phyloP scores from a whole-genome alignment of 1,139 yeast genomes.

The Hyphopichia khmerensis region DNA sequence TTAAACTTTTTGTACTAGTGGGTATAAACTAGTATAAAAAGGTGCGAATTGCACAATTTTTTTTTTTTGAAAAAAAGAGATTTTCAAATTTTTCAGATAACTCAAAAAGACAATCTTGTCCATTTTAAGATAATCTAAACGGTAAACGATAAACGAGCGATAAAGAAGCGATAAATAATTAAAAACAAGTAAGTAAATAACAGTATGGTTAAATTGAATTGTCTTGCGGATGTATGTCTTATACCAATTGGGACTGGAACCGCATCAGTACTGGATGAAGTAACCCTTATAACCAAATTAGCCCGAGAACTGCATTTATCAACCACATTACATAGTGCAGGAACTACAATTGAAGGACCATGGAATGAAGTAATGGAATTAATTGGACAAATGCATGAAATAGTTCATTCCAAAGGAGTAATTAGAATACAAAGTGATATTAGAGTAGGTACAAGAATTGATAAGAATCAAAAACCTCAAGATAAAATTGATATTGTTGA shows the following conservation, averaged over 20 bases:
- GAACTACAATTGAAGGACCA: conserved; percentile 90
- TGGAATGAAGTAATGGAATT: conserved; percentile 82
- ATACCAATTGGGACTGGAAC: conserved; percentile 80
- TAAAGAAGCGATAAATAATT: no score
- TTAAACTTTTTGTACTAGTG: no score
- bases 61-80: no score
- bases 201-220: conserved; percentile 47
- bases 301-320: conserved; percentile 61
- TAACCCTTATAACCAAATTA: conserved; percentile 63
- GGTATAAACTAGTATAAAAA: neutral
- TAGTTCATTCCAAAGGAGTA: conserved; percentile 66
- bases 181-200: no score
- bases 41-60: neutral
- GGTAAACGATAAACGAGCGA: no score
- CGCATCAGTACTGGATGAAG: conserved; percentile 79
- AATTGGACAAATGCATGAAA: conserved; percentile 77
- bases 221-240: conserved; percentile 80
- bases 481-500: conserved; percentile 67
- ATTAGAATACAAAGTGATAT: conserved; percentile 82
- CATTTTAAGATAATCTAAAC: no score
- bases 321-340: conserved; percentile 81
- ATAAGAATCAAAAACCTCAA: conserved; percentile 62
- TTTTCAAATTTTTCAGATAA: no score
- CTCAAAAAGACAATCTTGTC: no score
- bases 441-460: conserved; percentile 79